phyloP scores from a whole-genome alignment of 2,329 filamentous ascomycete species.

The Fusarium sp. region DNA sequence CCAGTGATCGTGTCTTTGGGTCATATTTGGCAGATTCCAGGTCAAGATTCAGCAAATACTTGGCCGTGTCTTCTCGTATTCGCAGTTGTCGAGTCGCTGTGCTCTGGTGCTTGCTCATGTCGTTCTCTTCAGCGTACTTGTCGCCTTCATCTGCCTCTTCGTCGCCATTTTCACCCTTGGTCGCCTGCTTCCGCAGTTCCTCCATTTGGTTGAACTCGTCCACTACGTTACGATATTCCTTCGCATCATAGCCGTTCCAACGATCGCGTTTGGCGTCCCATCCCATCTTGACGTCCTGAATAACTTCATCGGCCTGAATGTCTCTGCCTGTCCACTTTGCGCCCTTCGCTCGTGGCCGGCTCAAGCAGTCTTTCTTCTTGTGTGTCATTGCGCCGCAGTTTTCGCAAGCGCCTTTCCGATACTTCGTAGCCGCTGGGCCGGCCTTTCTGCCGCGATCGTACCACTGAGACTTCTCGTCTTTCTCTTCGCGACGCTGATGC shows the following conservation, averaged over 20 bases:
- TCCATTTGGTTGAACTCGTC: conserved; percentile 92
- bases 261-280: conserved; percentile 98
- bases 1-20: conserved; percentile 93
- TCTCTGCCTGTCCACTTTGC: conserved; percentile 94
- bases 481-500: conserved; percentile 81
- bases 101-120: conserved; percentile 94
- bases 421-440: conserved; percentile 93
- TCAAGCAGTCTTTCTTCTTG: conserved; percentile 94
- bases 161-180: conserved; percentile 64
- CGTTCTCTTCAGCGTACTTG: conserved; percentile 93
- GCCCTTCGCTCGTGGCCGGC: conserved; percentile 87
- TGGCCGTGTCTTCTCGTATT: conserved; percentile 95
- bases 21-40: conserved; percentile 98
- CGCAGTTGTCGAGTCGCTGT: conserved; percentile 92
- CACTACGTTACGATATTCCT: conserved; percentile 88
- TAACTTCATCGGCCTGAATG: conserved; percentile 91
- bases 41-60: conserved; percentile 95
- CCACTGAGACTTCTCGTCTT: conserved; percentile 85
- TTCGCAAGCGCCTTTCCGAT: conserved; percentile 97
- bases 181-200: conserved; percentile 73
- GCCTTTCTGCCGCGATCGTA: conserved; percentile 90
- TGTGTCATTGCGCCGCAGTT: conserved; percentile 99
- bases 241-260: conserved; percentile 97
- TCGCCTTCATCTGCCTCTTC: conserved; percentile 72
- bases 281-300: conserved; percentile 88